Conservation (phyloP, 2,329 filamentous ascomycete species). For the Stenocarpella maydis region DNA sequence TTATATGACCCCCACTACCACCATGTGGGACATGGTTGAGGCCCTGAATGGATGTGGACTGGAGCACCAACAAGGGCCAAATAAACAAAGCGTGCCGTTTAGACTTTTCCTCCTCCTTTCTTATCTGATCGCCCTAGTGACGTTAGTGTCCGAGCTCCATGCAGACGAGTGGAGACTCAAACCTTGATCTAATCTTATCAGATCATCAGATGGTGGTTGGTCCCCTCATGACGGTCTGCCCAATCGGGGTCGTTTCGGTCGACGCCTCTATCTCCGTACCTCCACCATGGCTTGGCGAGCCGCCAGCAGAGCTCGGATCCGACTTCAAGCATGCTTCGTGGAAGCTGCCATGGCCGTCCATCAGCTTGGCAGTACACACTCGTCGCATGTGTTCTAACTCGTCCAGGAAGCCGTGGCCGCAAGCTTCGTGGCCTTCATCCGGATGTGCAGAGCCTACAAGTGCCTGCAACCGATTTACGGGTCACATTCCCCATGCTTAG, state of each 20-base stretch:
- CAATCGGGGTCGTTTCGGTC: conserved; percentile 32
- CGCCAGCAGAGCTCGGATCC: conserved; percentile 24
- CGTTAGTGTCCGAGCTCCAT: not conserved
- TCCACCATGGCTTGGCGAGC: not conserved
- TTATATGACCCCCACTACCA: not conserved
- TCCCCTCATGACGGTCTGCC: not conserved
- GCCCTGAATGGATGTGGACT: conserved; percentile 1
- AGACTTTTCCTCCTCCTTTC: not conserved
- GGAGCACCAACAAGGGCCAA: not conserved
- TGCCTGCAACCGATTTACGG: not conserved
- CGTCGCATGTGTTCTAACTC: not conserved
- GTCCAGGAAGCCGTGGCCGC: not conserved
- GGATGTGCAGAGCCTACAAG: not conserved
- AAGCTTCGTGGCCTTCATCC: too few relatives aligned
- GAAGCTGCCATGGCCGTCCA: not conserved
- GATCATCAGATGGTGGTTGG: conserved; percentile 25
- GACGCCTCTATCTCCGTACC: not conserved
- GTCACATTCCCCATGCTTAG: not conserved
- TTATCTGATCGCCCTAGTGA: conserved; percentile 34
- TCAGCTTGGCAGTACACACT: not conserved
- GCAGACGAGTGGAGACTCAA: not conserved
- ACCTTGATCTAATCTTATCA: conserved; percentile 33
- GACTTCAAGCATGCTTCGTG: not conserved
- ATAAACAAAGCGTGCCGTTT: conserved; percentile 10
- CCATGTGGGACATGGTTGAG: not conserved